Conservation (phyloP, 2,329 filamentous ascomycete genomes). For the Diplodia corticola region DNA sequence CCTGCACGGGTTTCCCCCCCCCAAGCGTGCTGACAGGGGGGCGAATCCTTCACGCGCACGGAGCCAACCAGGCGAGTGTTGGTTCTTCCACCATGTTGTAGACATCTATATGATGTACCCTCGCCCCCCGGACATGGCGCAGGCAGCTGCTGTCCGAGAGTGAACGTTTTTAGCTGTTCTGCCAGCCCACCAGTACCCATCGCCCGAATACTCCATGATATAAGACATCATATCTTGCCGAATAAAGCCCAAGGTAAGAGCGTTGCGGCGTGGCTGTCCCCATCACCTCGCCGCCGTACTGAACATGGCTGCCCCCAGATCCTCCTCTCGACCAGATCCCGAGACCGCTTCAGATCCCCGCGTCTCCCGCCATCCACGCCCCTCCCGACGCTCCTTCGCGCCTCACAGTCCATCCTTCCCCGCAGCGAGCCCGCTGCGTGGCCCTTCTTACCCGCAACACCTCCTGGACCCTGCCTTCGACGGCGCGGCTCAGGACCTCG, state of each 20-base stretch:
- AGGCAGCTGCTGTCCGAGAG: slow-evolving; percentile 28
- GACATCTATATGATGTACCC: slow-evolving; percentile 25
- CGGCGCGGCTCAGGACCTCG: slow-evolving; percentile 11
- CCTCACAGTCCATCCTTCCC: slow-evolving; percentile 18
- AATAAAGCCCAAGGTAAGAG: slow-evolving; percentile 18
- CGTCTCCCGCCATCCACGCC: slow-evolving; percentile 2
- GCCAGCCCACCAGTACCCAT: slow-evolving; percentile 7
- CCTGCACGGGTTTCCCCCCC: slow-evolving; percentile 31
- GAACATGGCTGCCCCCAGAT: slow-evolving; percentile 35
- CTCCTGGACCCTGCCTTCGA: slow-evolving; percentile 17
- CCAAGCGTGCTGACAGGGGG: slow-evolving; percentile 29
- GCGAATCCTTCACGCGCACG: slow-evolving; percentile 39
- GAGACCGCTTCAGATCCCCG: background rate
- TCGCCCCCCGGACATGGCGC: slow-evolving; percentile 36
- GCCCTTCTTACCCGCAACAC: background rate
- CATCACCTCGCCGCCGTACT: slow-evolving; percentile 31
- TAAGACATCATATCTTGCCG: slow-evolving; percentile 15
- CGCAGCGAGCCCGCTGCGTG: background rate
- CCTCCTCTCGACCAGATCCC: slow-evolving; percentile 15
- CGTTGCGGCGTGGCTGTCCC: slow-evolving; percentile 16
- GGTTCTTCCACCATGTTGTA: slow-evolving; percentile 23
- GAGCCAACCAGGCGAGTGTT: slow-evolving; percentile 23
- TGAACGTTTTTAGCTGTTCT: slow-evolving; percentile 22
- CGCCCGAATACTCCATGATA: slow-evolving; percentile 15
- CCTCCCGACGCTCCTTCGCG: slow-evolving; percentile 18